Evolutionary conservation across 768 basidiomycete genomes (phyloP), one percentile per base, ranked within the genome.

Genomic region (Rhizopogon vinicolor): DNA sequence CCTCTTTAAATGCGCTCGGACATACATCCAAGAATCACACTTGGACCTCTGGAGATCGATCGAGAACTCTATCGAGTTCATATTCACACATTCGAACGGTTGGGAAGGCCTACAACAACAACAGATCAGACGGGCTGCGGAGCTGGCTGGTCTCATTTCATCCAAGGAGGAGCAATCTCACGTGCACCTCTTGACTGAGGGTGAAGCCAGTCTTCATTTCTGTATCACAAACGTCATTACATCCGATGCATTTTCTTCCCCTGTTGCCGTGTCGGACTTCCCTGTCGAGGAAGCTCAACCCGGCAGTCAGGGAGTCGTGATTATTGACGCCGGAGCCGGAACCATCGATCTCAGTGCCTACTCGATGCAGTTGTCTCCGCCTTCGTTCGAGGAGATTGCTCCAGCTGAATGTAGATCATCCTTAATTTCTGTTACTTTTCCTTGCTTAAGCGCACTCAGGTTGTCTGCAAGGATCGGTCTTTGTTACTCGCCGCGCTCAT

Each of bases 271-370:
- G 16, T 12, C 59, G 1, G 58, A 28, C n/a, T 49, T 43, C 3
- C 10, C 9, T 10, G 51, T 46, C 10, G 54, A 13, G 35, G 52
- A 9, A 1, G 55, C 49, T 7, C 33, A 51, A 14, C 28, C 58
- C 71, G 78, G 65, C 1, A 66, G 66, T 0, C 56, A 68, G 28
- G 71, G 71, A 0, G 58, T 79, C 6, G 65, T 79, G 18, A 64
- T 82, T 5, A 69, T 80, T 13, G 81, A 82, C 61, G 78, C 76
- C 7, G 81, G 80, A 7, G 75, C 75, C 0, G 69, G 70, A 3
- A 76, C 71, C 5, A 56, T 73, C 13, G 74, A 74, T 51, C 22
- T 74, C 31, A 79, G 76, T 54, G 72, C 66, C 33, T 75, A 65
- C 63, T 68, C 56, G 3, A 60, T 66, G 42, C 67, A 58, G 8